Percentiles rank a stretch among this genome's conserved stretches.
phyloP scores from a whole-genome alignment of 2,329 filamentous ascomycete species.

The Lasiodiplodia sp. region DNA sequence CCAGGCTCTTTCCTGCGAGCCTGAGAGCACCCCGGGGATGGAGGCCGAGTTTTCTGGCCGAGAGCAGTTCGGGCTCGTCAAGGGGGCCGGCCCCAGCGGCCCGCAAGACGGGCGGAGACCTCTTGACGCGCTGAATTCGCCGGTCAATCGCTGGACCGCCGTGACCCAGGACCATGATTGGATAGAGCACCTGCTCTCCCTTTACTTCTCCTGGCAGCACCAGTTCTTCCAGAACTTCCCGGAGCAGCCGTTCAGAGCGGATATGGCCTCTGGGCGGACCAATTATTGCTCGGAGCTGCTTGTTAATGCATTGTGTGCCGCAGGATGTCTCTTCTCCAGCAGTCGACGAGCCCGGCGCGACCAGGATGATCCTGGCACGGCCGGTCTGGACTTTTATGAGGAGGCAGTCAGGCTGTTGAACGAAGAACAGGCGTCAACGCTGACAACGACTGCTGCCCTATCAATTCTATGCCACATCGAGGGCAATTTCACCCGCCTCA shows the following conservation, averaged over 20 bases:
- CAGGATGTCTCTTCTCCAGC: slow-evolving; percentile 33
- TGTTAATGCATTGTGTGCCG: slow-evolving; percentile 35
- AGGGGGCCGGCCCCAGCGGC: slow-evolving; percentile 17
- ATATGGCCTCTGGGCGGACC: slow-evolving; percentile 30
- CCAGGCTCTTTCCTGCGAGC: slow-evolving; percentile 26
- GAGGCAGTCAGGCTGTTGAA: slow-evolving; percentile 31
- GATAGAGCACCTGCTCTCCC: slow-evolving; percentile 32
- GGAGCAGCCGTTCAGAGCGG: slow-evolving; percentile 34
- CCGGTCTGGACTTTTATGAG: slow-evolving; percentile 33
- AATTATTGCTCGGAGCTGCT: slow-evolving; percentile 34
- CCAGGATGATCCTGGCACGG: slow-evolving; percentile 29
- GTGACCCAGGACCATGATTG: slow-evolving; percentile 33
- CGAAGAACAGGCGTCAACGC: slow-evolving; percentile 27
- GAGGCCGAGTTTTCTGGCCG: slow-evolving; percentile 32
- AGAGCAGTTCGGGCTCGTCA: slow-evolving; percentile 33
- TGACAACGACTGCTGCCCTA: slow-evolving; percentile 33
- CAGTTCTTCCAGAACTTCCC: slow-evolving; percentile 35
- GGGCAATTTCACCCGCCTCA: slow-evolving; percentile 31
- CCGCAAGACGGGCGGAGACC: not conserved
- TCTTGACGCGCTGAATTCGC: slow-evolving; percentile 7
- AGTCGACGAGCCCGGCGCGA: slow-evolving; percentile 27
- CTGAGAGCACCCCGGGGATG: slow-evolving; percentile 28
- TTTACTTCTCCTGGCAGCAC: slow-evolving; percentile 36
- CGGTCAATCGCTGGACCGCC: slow-evolving; percentile 32
- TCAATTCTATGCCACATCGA: slow-evolving; percentile 34